Evolutionary conservation across 208 protist species (phyloP).

Genomic region (Leishmania amazonensis): DNA sequence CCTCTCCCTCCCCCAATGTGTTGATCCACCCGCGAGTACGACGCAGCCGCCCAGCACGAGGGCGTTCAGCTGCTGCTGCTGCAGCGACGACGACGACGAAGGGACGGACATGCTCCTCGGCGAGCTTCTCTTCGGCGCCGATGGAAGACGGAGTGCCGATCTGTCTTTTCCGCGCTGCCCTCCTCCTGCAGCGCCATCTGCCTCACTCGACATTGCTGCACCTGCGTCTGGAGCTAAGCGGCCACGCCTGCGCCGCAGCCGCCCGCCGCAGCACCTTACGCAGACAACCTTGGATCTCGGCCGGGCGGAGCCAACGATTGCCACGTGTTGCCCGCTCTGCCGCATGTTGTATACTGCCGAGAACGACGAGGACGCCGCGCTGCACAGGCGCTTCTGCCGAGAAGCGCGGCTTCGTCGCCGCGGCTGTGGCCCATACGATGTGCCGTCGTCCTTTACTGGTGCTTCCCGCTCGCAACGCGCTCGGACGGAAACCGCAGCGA

Average conservation of each 20-base stretch:
- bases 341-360: constrained; percentile 63
- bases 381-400: constrained; percentile 57
- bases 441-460: background rate
- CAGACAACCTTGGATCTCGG: constrained; percentile 84
- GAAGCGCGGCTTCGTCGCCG: background rate
- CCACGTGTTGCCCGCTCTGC: constrained; percentile 47
- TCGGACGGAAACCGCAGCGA: background rate
- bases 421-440: background rate
- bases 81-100: background rate
- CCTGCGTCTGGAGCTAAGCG: background rate
- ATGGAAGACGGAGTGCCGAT: background rate
- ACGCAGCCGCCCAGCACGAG: background rate
- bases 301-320: constrained; percentile 37
- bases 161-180: too few species aligned
- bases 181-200: background rate
- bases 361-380: constrained; percentile 40
- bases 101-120: background rate
- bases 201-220: background rate
- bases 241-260: background rate
- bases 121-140: background rate
- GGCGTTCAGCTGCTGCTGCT: background rate
- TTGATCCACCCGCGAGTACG: background rate
- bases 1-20: background rate
- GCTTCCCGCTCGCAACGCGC: background rate
- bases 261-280: constrained; percentile 10